Evolutionary conservation across 176 grass and related monocot genomes (phyloP).

Genomic region (Ensete ventricosum): DNA sequence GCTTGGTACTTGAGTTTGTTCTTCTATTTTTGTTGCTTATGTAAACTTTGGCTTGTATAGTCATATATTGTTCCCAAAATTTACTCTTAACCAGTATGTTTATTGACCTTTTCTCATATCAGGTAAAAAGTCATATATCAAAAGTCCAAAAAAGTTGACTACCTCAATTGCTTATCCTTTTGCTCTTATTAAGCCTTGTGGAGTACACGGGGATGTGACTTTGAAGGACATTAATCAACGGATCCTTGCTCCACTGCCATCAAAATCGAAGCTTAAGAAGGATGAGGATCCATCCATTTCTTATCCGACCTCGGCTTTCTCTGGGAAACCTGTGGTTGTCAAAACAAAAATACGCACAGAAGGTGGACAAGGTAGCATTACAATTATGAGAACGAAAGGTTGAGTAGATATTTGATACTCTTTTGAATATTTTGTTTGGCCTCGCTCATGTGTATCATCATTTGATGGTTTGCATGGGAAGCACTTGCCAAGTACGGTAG

Average conservation of each 20-base stretch:
- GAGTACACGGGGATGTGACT: conserved; percentile 40
- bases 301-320: conserved; percentile 50
- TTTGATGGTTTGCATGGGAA: neutral
- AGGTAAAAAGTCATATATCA: conserved; percentile 48
- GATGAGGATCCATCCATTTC: conserved; percentile 19
- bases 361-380: conserved; percentile 76
- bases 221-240: conserved; percentile 72
- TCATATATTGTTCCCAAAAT: too few species aligned
- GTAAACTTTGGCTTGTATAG: neutral
- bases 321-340: conserved; percentile 70
- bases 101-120: neutral
- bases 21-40: neutral
- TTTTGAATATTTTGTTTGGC: neutral
- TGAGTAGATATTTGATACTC: conserved; percentile 4
- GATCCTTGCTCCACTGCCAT: conserved; percentile 47
- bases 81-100: neutral
- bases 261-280: conserved; percentile 64
- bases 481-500: neutral
- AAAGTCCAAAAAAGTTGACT: conserved; percentile 40
- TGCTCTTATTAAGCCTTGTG: conserved; percentile 75
- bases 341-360: conserved; percentile 88
- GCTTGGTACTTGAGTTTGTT: neutral
- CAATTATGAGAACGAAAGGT: conserved; percentile 74
- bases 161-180: conserved; percentile 65
- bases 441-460: neutral